These are phyloP conservation scores for Myxozyma neglecta DNA, from an alignment of 805 yeast species.

Conservation along the genomic window DNA sequence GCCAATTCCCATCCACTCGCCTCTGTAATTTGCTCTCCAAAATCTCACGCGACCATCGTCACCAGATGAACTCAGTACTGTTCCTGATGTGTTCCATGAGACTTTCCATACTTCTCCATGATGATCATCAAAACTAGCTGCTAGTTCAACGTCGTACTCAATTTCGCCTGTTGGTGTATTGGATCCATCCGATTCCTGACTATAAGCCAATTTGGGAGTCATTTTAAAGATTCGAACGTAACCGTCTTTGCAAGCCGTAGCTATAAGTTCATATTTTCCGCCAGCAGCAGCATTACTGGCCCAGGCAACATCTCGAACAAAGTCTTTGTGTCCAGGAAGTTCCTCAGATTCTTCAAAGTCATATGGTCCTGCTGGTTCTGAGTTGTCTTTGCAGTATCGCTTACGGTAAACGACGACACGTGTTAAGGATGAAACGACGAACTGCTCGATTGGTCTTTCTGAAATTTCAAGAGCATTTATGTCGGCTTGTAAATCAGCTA, in stretches of 20 bases:
- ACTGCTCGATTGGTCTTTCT: slow-evolving; percentile 76
- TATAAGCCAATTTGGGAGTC: slow-evolving; percentile 31
- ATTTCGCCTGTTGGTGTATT: neutral
- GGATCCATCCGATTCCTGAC: neutral
- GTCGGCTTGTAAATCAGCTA: neutral
- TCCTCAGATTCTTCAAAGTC: slow-evolving; percentile 41
- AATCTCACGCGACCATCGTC: slow-evolving; percentile 90
- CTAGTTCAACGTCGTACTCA: slow-evolving; percentile 51
- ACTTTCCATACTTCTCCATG: slow-evolving; percentile 94
- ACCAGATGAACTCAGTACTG: slow-evolving; percentile 88
- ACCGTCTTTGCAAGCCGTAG: slow-evolving; percentile 97
- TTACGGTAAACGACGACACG: slow-evolving; percentile 76
- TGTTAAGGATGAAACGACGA: slow-evolving; percentile 82
- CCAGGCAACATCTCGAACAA: slow-evolving; percentile 29
- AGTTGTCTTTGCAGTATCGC: slow-evolving; percentile 34
- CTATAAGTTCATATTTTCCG: slow-evolving; percentile 81
- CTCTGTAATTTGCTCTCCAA: slow-evolving; percentile 86
- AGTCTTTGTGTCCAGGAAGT: slow-evolving; percentile 64
- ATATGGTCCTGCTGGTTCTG: slow-evolving; percentile 34
- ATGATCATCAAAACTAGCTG: slow-evolving; percentile 74
- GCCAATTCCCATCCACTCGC: slow-evolving; percentile 89
- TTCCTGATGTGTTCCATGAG: slow-evolving; percentile 91
- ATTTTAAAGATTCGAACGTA: slow-evolving; percentile 81
- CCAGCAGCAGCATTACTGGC: slow-evolving; percentile 37
- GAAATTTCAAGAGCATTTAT: slow-evolving; percentile 67